Evolutionary conservation across 768 basidiomycete species (phyloP), one percentile per base, ranked within the genome.

Genomic region (Rhizopogon vinicolor): DNA sequence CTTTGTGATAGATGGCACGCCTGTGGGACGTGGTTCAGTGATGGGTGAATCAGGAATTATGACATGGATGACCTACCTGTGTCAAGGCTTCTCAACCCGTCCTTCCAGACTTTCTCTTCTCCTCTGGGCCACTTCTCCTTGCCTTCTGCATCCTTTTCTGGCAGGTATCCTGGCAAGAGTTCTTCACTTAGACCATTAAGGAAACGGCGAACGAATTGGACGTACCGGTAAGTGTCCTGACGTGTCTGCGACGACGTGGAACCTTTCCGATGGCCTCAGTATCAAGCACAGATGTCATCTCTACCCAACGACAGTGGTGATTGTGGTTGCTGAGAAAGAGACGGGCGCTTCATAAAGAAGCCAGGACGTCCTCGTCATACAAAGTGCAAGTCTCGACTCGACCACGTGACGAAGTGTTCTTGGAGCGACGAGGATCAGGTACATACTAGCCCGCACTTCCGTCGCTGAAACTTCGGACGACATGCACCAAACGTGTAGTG

Each of bases 71-170:
- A 41, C 68, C 56, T 57, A 86, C 89, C 82, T 41, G 73, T 77
- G 62, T 86, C 81, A 50, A 86, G 70, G 8, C 68, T 71, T 52
- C 87, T 77, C 69, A 82, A 76, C 3, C 78, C 82, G 18, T 71
- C 75, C 67, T 84, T 89, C 90, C 90, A 92, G 1, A 76, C 75
- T 52, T 78, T 76, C 67, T 91, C 89, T 10, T 93, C 87, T 41
- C 91, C 91, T 58, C 76, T 77, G 33, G 91, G 91, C 91, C 91
- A 93, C 70, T 86, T 86, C 67, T 92, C 91, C 66, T 89, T 85
- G 35, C 91, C 91, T 44, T 76, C 68, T 3, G 78, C 84, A 63
- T 92, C 89, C 44, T 80, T 81, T 68, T 93, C 91, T 4, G 91
- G 88, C 3, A 86, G 71, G 65, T 91, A 92, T 14, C 87, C 91